Evolutionary conservation across 805 yeast species (phyloP), one percentile per base, ranked within the genome.

Genomic region (Metschnikowia lachancei): DNA sequence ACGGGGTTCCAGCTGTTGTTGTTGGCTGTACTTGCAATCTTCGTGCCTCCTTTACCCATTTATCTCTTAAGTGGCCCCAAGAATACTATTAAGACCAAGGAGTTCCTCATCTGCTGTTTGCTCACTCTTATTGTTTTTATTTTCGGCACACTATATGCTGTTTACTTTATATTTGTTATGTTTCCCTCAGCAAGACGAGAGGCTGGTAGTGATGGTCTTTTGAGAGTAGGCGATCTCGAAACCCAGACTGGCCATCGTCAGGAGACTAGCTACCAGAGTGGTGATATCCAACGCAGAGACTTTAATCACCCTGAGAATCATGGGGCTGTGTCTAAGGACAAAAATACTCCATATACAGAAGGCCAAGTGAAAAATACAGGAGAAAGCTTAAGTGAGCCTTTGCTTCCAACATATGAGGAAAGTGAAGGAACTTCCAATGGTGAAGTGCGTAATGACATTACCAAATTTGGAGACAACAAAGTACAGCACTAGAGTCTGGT

Each of bases 11-110:
- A 66, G 44, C 59, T 47, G 43, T 36, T 59, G 24, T 48, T 68
- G 36, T 53, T 70, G 45, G 62, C 59, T n/a, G 36, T 67, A 13
- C 50, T 67, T 50, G 70, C 65, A 18, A 38, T 69, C 17, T 50
- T 69, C 9, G 45, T 70, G 28, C 75, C 76, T 13, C 75, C 76
- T 2, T 59, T 67, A 43, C 72, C 75, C 1, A 56, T 71, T 22
- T 64, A 63, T 40, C 52, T 70, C 12, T 48, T 67, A 41, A 57
- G 59, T 13, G 54, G 50, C 3, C 62, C 62, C 12, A 58, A 59
- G 41, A 60, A 62, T 46, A 53, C 64, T n/a, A 49, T 67, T 33
- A 59, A 56, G 42, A 67, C 67, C 47, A 64, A 63, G 53, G 72
- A 68, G 50, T 64, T 69, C 39, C 58, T 63, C 29, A 56, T 69